Conservation (phyloP, 768 basidiomycete species). For the Suillus weaverae region DNA sequence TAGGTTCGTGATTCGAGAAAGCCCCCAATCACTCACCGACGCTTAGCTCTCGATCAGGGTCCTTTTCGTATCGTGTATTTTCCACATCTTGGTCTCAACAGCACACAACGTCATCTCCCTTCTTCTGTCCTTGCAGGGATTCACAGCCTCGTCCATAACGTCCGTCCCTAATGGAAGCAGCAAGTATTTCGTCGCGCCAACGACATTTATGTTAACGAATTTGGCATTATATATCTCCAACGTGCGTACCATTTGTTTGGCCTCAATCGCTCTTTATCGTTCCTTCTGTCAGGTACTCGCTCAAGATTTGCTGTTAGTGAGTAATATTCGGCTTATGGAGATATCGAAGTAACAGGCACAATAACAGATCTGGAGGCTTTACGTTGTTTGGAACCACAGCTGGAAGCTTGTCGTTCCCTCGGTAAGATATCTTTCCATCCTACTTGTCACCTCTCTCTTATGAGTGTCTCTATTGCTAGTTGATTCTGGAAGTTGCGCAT, state of each 20-base stretch:
- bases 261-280: neutral
- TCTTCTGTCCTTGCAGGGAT: slow-evolving; percentile 1
- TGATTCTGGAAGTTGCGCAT: slow-evolving; percentile 10
- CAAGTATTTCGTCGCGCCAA: neutral
- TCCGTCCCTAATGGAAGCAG: neutral
- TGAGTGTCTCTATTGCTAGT: neutral
- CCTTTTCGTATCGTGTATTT: slow-evolving; percentile 2
- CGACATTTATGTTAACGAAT: neutral
- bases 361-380: slow-evolving; percentile 13
- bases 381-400: slow-evolving; percentile 7
- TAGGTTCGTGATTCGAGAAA: slow-evolving; percentile 1
- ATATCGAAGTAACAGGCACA: neutral
- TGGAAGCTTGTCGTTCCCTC: slow-evolving; percentile 3
- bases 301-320: slow-evolving; percentile 9
- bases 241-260: neutral
- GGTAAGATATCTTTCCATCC: slow-evolving; percentile 2
- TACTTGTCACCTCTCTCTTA: neutral
- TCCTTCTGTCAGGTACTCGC: slow-evolving; percentile 6
- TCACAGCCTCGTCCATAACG: neutral
- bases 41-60: slow-evolving; percentile 4
- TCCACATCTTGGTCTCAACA: slow-evolving; percentile 7
- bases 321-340: neutral
- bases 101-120: slow-evolving; percentile 9
- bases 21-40: neutral
- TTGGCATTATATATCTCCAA: slow-evolving; percentile 7